These are phyloP conservation scores for Cladophialophora immunda DNA, from an alignment of 2,329 filamentous ascomycete species.

Conservation along the genomic window DNA sequence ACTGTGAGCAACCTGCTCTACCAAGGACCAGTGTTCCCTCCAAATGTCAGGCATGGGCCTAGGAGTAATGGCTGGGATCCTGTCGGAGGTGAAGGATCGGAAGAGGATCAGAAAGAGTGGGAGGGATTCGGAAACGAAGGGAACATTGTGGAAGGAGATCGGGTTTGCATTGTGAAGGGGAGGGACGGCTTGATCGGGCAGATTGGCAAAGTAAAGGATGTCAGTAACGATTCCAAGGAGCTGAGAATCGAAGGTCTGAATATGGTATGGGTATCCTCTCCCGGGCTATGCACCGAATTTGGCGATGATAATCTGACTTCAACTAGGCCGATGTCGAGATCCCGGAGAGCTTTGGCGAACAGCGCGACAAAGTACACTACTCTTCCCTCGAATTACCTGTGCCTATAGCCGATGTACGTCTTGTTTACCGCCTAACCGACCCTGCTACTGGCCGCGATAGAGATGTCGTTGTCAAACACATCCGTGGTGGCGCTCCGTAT, in stretches of 20 bases:
- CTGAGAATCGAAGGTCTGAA: conserved; percentile 70
- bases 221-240: conserved; percentile 65
- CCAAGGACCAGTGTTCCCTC: conserved; percentile 51
- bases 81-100: conserved; percentile 39
- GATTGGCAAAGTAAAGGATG: conserved; percentile 74
- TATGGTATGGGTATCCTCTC: conserved; percentile 62
- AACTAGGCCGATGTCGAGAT: conserved; percentile 53
- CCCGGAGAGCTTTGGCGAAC: conserved; percentile 47
- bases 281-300: not conserved
- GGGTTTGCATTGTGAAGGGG: conserved; percentile 82
- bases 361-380: conserved; percentile 48
- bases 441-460: conserved; percentile 57
- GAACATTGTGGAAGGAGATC: conserved; percentile 73
- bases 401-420: conserved; percentile 76
- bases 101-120: conserved; percentile 51
- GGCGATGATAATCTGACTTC: conserved; percentile 4
- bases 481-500: conserved; percentile 64
- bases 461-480: conserved; percentile 80
- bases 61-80: conserved; percentile 38
- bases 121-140: conserved; percentile 34
- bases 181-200: conserved; percentile 74
- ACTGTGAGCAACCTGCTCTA: conserved; percentile 55
- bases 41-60: conserved; percentile 38
- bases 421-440: conserved; percentile 79
- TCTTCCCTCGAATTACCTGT: conserved; percentile 65